Evolutionary conservation across 78 protist species (phyloP), one percentile per base, ranked within the genome.

Genomic region (Speleostelium caveatum): DNA sequence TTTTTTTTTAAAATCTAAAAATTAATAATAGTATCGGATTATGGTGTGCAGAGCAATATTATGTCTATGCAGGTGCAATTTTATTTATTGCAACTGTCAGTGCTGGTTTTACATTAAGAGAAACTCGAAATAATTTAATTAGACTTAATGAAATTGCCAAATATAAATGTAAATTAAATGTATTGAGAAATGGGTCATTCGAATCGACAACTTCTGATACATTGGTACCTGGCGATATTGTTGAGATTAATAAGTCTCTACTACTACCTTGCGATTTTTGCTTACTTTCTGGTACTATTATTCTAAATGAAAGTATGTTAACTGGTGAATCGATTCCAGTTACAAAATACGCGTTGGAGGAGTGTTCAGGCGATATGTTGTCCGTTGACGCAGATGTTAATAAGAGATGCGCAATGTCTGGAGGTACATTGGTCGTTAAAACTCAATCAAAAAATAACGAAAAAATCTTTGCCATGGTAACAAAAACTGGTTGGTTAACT

Each of bases 291-390:
- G 99, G 99, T 55, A 86, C 78, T 22, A 88, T 83, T 2, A 93
- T 98, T 22, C 94, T 95, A 30, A 96, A 98, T 86, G 99, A 99
- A 89, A 86, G 99, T 17, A 90, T 96, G 91, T 96, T 99, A 56
- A 99, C 99, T 0, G 99, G 99, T 55, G 99, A 98, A 80, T 93
- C 98, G 0, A 88, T 94, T 7, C 99, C 99, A 6, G 95, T 92
- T 12, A 83, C 91, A 0, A 83, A 83, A 35, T 74, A 83, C 38
- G 30, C 91, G 42, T 32, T 83, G 66, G 63, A 55, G 17, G 91
- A 83, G 45, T 68, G 78, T 41, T 66, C 89, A 8, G 89, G 89
- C 22, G 69, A 80, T 26, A 22, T 16, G 22, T 30, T 80, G 3
- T 80, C 89, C 0, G 77, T 80, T 10, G 49, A 51, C 17, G 49